Conservation (phyloP, 2,329 filamentous ascomycete genomes). For the Arthrobotrys sinensis region DNA sequence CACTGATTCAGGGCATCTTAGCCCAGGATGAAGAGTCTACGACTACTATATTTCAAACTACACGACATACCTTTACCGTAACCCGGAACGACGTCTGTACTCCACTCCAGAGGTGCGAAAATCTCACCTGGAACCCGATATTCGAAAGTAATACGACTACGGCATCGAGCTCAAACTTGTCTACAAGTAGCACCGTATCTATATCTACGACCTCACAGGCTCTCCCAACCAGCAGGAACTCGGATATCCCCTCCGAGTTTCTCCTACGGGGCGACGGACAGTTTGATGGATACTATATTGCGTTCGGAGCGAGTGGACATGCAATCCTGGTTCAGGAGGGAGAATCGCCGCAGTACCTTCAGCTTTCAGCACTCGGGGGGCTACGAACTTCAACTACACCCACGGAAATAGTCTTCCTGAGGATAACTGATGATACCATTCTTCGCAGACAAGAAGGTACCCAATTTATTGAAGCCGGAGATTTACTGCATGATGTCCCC, state of each 20-base stretch:
- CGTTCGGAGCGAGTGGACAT: not conserved
- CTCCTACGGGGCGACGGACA: not conserved
- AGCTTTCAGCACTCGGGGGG: not conserved
- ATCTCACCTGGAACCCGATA: not conserved
- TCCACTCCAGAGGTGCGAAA: not conserved
- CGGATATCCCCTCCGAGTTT: not conserved
- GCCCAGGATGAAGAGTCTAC: not conserved
- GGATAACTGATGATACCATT: not conserved
- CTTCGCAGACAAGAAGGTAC: not conserved
- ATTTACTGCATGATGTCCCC: not conserved
- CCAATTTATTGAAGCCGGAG: not conserved
- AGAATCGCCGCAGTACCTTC: not conserved
- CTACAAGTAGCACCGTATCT: not conserved
- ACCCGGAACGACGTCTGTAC: not conserved
- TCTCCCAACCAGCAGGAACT: not conserved
- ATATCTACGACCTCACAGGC: not conserved
- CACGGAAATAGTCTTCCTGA: conserved; percentile 3
- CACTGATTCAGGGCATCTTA: not conserved
- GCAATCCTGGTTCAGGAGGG: not conserved
- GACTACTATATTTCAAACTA: not conserved
- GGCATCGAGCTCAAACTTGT: not conserved
- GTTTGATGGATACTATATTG: not conserved
- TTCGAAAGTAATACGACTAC: not conserved
- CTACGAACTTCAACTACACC: not conserved
- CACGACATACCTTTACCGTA: not conserved